Conservation (phyloP, 805 yeast genomes). For the Komagataella phaffii region DNA sequence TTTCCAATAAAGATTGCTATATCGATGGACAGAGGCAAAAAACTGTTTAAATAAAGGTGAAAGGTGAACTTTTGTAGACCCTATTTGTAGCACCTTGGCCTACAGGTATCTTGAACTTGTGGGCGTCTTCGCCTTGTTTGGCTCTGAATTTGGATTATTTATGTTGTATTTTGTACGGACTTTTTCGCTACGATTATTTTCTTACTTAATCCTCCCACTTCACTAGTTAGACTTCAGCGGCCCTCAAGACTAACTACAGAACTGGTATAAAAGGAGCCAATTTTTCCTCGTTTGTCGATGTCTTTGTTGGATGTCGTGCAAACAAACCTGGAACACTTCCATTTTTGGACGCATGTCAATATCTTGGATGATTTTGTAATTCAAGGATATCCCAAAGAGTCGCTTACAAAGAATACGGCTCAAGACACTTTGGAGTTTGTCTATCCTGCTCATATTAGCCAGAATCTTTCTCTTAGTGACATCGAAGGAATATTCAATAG, state of each 20-base stretch:
- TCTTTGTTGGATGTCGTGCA: conserved; percentile 20
- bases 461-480: conserved; percentile 20
- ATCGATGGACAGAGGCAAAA: not conserved
- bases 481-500: conserved; percentile 26
- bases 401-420: conserved; percentile 11
- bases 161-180: not conserved
- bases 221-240: not conserved
- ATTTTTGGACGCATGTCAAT: conserved; percentile 28
- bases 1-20: not conserved
- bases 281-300: not conserved
- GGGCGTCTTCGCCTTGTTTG: not conserved
- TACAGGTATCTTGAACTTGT: no score
- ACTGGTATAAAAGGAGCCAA: not conserved
- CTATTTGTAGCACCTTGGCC: not conserved
- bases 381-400: conserved; percentile 3
- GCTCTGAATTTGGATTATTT: not conserved
- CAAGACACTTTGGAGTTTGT: conserved; percentile 24
- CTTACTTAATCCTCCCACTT: not conserved
- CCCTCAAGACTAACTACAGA: not conserved
- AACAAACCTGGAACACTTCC: conserved; percentile 28
- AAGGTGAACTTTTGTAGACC: not conserved
- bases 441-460: conserved; percentile 18
- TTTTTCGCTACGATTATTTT: not conserved
- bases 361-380: not conserved
- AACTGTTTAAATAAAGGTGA: not conserved